Evolutionary conservation across 2,329 filamentous ascomycete species (phyloP).

Genomic region (Aspergillus flavus): DNA sequence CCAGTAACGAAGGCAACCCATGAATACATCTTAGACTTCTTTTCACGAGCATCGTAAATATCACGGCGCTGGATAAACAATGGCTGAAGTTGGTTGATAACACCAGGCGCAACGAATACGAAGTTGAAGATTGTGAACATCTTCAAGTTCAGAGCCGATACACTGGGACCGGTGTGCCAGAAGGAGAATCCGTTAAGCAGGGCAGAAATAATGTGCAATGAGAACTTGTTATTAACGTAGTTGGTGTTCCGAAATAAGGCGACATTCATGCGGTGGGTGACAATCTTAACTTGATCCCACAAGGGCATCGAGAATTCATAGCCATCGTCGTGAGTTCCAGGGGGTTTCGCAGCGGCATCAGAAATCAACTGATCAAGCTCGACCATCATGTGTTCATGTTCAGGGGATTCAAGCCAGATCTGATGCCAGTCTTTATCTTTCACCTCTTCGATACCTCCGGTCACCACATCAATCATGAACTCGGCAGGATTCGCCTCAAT

Average conservation of each 20-base stretch:
- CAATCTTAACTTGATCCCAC: conserved; percentile 63
- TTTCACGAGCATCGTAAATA: conserved; percentile 68
- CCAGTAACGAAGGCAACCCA: conserved; percentile 74
- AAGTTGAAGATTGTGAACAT: conserved; percentile 71
- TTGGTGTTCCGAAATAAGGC: conserved; percentile 68
- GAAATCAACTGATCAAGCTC: conserved; percentile 67
- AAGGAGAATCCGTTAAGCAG: conserved; percentile 61
- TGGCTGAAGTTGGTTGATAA: conserved; percentile 58
- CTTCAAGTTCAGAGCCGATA: conserved; percentile 69
- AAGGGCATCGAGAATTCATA: conserved; percentile 68
- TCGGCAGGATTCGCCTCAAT: conserved; percentile 63
- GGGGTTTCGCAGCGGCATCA: conserved; percentile 44
- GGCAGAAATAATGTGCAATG: conserved; percentile 54
- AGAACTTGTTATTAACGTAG: conserved; percentile 67
- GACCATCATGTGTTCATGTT: conserved; percentile 58
- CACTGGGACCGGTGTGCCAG: conserved; percentile 65
- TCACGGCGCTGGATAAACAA: conserved; percentile 70
- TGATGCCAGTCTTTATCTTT: conserved; percentile 66
- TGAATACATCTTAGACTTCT: conserved; percentile 71
- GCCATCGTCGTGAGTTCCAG: conserved; percentile 45
- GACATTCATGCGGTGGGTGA: conserved; percentile 68
- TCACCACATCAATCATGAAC: conserved; percentile 55
- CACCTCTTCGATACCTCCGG: conserved; percentile 51
- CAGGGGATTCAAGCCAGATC: conserved; percentile 67
- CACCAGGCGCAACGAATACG: conserved; percentile 54